A percentile compares a stretch with the other conserved stretches of the same genome.
Conservation (phyloP, 2,329 filamentous ascomycete genomes). For the Colletotrichum melonis region DNA sequence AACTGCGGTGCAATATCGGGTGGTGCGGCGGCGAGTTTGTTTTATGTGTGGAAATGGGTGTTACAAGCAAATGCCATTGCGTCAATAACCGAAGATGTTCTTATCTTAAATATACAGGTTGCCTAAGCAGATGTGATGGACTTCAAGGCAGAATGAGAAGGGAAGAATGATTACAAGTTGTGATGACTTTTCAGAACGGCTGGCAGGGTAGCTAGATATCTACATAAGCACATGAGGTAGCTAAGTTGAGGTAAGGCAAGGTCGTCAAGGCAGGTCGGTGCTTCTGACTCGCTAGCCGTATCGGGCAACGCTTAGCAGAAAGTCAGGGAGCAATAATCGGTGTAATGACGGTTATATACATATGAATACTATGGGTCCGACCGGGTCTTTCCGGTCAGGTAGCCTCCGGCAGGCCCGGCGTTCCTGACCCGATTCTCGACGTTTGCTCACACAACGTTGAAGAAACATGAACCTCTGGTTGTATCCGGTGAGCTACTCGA, state of each 20-base stretch:
- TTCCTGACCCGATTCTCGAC: background rate
- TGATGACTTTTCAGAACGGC: constrained; percentile 7
- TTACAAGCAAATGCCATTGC: background rate
- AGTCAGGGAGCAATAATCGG: background rate
- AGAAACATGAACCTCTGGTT: background rate
- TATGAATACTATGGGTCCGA: background rate
- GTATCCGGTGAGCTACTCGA: background rate
- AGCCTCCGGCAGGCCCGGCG: background rate
- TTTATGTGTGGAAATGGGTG: background rate
- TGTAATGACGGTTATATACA: background rate
- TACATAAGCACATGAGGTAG: background rate
- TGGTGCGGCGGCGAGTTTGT: background rate
- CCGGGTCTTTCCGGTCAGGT: background rate
- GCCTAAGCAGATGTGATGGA: background rate
- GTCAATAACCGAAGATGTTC: background rate
- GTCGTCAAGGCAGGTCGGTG: background rate
- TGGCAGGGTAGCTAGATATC: background rate
- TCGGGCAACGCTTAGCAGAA: background rate
- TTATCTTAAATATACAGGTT: background rate
- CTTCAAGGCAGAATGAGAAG: background rate
- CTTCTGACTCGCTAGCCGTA: background rate
- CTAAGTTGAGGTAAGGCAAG: background rate
- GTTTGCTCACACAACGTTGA: background rate
- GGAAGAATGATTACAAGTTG: background rate
- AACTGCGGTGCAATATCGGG: background rate